These are phyloP conservation scores for Pseudohalonectria lignicola DNA, from an alignment of 2,329 filamentous ascomycete genomes.

Conservation along the genomic window DNA sequence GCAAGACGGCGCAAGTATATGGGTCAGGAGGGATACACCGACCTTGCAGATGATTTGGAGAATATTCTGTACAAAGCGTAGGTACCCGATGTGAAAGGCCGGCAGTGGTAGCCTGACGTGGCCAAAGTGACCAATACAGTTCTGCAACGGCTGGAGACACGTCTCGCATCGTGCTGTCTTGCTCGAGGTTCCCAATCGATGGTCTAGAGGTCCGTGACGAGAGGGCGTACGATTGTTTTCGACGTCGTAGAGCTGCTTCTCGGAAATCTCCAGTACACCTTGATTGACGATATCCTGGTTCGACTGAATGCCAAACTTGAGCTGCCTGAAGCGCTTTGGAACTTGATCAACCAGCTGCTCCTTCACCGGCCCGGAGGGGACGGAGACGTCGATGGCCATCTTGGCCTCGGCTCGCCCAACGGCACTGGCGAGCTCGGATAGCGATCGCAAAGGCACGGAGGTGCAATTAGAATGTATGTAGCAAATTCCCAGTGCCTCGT, in stretches of 20 bases:
- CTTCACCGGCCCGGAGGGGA: conserved; percentile 34
- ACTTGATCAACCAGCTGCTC: conserved; percentile 81
- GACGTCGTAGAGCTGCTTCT: conserved; percentile 86
- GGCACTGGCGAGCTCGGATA: no score
- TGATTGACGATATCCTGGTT: conserved; percentile 94
- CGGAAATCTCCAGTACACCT: conserved; percentile 87
- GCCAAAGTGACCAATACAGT: conserved; percentile 92
- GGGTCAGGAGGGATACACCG: conserved; percentile 7
- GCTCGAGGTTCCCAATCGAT: conserved; percentile 74
- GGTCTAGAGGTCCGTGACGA: conserved; percentile 76
- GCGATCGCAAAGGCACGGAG: no score
- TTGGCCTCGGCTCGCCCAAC: background rate
- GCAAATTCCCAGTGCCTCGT: no score
- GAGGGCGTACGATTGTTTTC: conserved; percentile 67
- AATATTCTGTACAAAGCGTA: conserved; percentile 85
- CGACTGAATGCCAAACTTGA: conserved; percentile 93
- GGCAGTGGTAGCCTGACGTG: conserved; percentile 85
- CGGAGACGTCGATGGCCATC: conserved; percentile 1
- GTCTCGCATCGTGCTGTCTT: conserved; percentile 73
- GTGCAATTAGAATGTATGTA: no score
- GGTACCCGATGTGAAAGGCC: conserved; percentile 90
- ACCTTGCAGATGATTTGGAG: conserved; percentile 91
- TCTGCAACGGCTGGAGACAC: conserved; percentile 68
- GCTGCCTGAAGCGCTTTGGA: conserved; percentile 83
- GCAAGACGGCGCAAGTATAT: conserved; percentile 1